Conservation (phyloP, 1,284 basidiomycete species). For the Microbotryum scabiosae region DNA sequence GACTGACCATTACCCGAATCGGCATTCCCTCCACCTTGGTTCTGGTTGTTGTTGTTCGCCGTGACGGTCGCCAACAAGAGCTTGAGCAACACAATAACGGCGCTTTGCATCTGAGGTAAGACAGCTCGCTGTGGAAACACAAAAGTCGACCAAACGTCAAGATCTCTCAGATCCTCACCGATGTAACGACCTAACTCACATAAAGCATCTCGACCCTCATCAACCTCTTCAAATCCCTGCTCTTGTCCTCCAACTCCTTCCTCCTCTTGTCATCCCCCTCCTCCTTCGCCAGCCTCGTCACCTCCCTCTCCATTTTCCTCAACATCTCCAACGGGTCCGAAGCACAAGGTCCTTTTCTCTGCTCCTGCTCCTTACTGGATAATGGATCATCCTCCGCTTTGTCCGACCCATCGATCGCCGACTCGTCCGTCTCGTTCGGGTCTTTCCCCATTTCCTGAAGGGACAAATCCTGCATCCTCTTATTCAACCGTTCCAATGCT, state of each 20-base stretch:
- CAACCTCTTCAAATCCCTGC: slow-evolving; percentile 69
- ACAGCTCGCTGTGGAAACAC: slow-evolving; percentile 47
- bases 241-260: slow-evolving; percentile 57
- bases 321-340: slow-evolving; percentile 35
- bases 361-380: slow-evolving; percentile 34
- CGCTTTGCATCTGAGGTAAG: slow-evolving; percentile 70
- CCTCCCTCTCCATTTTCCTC: slow-evolving; percentile 51
- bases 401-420: background rate
- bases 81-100: slow-evolving; percentile 83
- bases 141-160: background rate
- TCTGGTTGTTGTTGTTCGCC: slow-evolving; percentile 42
- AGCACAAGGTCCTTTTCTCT: slow-evolving; percentile 38
- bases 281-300: slow-evolving; percentile 42
- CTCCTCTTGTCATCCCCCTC: slow-evolving; percentile 49
- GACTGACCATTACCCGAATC: slow-evolving; percentile 14
- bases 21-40: slow-evolving; percentile 1
- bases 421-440: background rate
- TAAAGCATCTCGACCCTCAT: slow-evolving; percentile 85
- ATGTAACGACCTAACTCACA: slow-evolving; percentile 48
- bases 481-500: slow-evolving; percentile 5
- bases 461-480: slow-evolving; percentile 17
- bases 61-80: slow-evolving; percentile 80
- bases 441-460: background rate
- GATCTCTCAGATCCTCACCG: background rate
- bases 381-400: background rate